These are phyloP conservation scores for Sorghum bicolor DNA, from an alignment of 176 grass and related monocot genomes.

Conservation along the genomic window DNA sequence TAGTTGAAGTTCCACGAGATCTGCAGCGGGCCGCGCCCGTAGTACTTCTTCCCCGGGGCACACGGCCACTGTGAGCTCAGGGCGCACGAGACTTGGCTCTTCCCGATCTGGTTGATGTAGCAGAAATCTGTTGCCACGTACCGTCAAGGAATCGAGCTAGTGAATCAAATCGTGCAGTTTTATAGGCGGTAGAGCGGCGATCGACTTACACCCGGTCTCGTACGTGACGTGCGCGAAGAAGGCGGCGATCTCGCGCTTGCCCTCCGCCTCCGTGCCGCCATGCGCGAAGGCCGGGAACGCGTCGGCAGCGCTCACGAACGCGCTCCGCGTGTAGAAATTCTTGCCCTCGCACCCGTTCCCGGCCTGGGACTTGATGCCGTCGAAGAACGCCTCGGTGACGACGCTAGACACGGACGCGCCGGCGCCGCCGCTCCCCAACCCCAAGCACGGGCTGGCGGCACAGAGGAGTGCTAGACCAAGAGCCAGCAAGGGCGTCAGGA, in stretches of 20 bases:
- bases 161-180: neutral
- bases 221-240: slow-evolving; percentile 69
- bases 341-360: slow-evolving; percentile 42
- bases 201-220: neutral
- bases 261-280: slow-evolving; percentile 27
- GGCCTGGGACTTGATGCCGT: slow-evolving; percentile 50
- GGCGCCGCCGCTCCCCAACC: neutral
- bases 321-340: slow-evolving; percentile 55
- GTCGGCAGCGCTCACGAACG: slow-evolving; percentile 37
- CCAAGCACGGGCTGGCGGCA: neutral
- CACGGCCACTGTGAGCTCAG: no score
- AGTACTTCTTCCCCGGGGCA: no score
- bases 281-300: slow-evolving; percentile 37
- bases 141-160: neutral
- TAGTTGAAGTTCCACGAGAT: no score
- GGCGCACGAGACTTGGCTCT: neutral
- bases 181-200: neutral
- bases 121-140: slow-evolving; percentile 36
- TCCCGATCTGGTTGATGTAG: slow-evolving; percentile 69
- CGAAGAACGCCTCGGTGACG: slow-evolving; percentile 26
- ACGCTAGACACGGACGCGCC: neutral
- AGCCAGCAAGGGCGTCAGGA: neutral
- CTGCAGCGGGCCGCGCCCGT: no score
- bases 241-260: slow-evolving; percentile 71
- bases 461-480: slow-evolving; percentile 10